A percentile compares a stretch with the other conserved stretches of the same genome.
phyloP scores from a whole-genome alignment of 305 asterid genomes.

The Ruellia speciosa region DNA sequence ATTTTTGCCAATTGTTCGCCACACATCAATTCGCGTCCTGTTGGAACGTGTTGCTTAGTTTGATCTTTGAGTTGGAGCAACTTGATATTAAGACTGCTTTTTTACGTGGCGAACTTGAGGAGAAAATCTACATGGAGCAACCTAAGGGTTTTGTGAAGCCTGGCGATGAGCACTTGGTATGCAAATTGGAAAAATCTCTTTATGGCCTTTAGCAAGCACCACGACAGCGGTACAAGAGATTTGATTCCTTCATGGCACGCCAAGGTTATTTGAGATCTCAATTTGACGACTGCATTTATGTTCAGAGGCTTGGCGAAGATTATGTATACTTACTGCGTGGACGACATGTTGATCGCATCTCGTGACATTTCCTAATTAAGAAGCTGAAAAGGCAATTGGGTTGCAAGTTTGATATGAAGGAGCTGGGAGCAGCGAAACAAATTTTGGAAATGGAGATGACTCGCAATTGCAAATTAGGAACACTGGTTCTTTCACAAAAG shows the following conservation, averaged over 20 bases:
- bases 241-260: neutral
- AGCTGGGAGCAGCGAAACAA: no score
- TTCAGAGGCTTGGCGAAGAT: no score
- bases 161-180: neutral
- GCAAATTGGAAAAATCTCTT: neutral
- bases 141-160: neutral
- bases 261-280: neutral
- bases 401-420: no score
- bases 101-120: slow-evolving; percentile 1
- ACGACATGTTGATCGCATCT: neutral
- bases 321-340: no score
- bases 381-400: no score
- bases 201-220: neutral
- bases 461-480: no score
- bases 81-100: neutral
- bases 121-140: neutral
- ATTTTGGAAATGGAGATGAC: no score
- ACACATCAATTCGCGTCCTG: neutral
- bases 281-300: no score
- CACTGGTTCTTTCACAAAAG: neutral
- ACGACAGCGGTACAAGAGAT: neutral
- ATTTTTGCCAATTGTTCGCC: neutral
- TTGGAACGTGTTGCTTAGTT: neutral
- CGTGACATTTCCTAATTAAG: no score
- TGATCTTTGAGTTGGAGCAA: neutral